Conservation (phyloP, 495 filamentous ascomycete genomes). For the Aspergillus incahuasiensis region DNA sequence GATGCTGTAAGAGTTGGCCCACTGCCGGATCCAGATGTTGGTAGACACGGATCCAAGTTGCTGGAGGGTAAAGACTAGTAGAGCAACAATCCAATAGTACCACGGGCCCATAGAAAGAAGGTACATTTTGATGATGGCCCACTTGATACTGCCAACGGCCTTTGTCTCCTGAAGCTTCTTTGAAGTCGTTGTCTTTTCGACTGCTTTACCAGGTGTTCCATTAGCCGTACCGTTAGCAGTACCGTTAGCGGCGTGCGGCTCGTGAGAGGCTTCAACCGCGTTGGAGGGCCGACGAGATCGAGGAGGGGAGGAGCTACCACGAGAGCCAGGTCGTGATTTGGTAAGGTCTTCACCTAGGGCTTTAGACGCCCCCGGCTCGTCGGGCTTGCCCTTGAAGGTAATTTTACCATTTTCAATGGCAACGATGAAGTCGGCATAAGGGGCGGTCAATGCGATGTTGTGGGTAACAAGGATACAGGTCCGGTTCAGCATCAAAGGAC, state of each 20-base stretch:
- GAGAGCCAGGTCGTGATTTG: conserved; percentile 67
- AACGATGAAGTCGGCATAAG: conserved; percentile 72
- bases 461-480: conserved; percentile 98
- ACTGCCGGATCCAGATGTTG: conserved; percentile 90
- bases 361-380: conserved; percentile 75
- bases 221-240: conserved; percentile 35
- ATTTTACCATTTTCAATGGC: conserved; percentile 84
- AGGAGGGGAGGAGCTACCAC: conserved; percentile 57
- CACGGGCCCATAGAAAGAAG: conserved; percentile 84
- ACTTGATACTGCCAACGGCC: conserved; percentile 78
- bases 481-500: conserved; percentile 79
- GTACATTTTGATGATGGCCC: conserved; percentile 78
- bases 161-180: conserved; percentile 66
- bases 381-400: conserved; percentile 65
- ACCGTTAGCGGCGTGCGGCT: conserved; percentile 36
- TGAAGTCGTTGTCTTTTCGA: conserved; percentile 42
- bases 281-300: conserved; percentile 71
- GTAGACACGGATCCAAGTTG: conserved; percentile 80
- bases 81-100: conserved; percentile 84
- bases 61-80: conserved; percentile 69
- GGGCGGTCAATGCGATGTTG: conserved; percentile 80
- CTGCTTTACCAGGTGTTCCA: conserved; percentile 3
- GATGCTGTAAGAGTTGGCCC: conserved; percentile 63
- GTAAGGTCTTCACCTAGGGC: conserved; percentile 77
- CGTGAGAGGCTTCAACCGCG: conserved; percentile 12